These are phyloP conservation scores for Colletotrichum shisoi DNA, from an alignment of 2,329 filamentous ascomycete genomes.

Conservation along the genomic window DNA sequence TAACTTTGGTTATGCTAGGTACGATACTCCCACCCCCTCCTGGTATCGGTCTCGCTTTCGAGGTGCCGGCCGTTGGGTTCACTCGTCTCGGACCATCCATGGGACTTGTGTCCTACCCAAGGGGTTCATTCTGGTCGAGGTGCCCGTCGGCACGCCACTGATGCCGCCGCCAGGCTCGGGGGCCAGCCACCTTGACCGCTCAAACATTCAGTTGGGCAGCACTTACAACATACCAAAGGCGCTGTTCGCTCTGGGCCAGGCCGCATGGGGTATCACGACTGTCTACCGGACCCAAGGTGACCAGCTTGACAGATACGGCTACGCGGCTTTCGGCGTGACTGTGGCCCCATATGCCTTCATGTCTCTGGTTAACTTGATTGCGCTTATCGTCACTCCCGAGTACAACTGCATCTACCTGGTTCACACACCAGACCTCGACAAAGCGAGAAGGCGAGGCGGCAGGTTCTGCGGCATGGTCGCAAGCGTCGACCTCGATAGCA, in stretches of 20 bases:
- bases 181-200: slow-evolving; percentile 21
- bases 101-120: slow-evolving; percentile 30
- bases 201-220: slow-evolving; percentile 32
- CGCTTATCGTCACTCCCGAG: slow-evolving; percentile 43
- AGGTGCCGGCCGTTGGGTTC: slow-evolving; percentile 33
- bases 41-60: slow-evolving; percentile 30
- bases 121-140: slow-evolving; percentile 36
- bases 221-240: slow-evolving; percentile 40
- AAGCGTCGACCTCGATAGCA: slow-evolving; percentile 31
- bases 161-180: slow-evolving; percentile 30
- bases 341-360: slow-evolving; percentile 46
- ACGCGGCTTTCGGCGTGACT: slow-evolving; percentile 46
- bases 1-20: slow-evolving; percentile 30
- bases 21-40: slow-evolving; percentile 19
- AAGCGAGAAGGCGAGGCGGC: slow-evolving; percentile 21
- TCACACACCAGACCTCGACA: slow-evolving; percentile 35
- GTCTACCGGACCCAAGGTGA: slow-evolving; percentile 42
- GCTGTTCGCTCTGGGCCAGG: slow-evolving; percentile 41
- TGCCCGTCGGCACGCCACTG: slow-evolving; percentile 36
- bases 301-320: slow-evolving; percentile 45
- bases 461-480: slow-evolving; percentile 33
- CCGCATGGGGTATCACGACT: slow-evolving; percentile 40
- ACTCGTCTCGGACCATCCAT: slow-evolving; percentile 35
- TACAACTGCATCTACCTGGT: slow-evolving; percentile 45
- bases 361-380: slow-evolving; percentile 45